Conservation (phyloP, 495 filamentous ascomycete genomes). For the Margaritispora aquatica region DNA sequence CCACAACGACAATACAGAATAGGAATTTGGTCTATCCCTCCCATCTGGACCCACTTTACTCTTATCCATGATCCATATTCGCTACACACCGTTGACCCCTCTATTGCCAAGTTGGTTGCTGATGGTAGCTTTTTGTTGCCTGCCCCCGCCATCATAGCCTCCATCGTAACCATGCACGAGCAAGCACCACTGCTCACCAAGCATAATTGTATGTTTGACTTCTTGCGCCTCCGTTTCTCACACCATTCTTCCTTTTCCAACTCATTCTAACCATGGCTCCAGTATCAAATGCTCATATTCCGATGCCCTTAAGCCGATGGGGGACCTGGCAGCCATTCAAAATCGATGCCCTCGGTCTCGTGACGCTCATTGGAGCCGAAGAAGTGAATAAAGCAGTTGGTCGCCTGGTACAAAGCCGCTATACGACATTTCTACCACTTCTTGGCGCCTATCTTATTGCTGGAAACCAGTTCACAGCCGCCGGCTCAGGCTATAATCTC, state of each 20-base stretch:
- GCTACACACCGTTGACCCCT: background rate
- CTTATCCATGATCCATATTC: background rate
- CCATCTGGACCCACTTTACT: background rate
- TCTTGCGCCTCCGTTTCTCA: background rate
- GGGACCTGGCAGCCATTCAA: background rate
- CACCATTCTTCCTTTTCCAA: background rate
- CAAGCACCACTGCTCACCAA: background rate
- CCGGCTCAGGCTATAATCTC: background rate
- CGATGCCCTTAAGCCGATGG: background rate
- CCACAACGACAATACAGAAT: background rate
- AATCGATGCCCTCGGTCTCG: slow-evolving; percentile 7
- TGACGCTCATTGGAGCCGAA: slow-evolving; percentile 8
- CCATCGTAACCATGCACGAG: background rate
- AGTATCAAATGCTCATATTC: background rate
- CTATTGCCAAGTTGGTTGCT: background rate
- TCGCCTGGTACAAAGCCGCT: background rate
- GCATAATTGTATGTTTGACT: background rate
- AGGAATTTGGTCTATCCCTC: background rate
- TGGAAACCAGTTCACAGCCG: background rate
- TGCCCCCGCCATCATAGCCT: background rate
- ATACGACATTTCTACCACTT: slow-evolving; percentile 1
- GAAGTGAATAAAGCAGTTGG: slow-evolving; percentile 6
- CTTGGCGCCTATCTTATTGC: slow-evolving; percentile 6
- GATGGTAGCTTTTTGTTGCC: background rate
- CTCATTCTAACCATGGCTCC: background rate